phyloP scores from a whole-genome alignment of 176 grass and related monocot genomes.

The Microstegium vimineum region DNA sequence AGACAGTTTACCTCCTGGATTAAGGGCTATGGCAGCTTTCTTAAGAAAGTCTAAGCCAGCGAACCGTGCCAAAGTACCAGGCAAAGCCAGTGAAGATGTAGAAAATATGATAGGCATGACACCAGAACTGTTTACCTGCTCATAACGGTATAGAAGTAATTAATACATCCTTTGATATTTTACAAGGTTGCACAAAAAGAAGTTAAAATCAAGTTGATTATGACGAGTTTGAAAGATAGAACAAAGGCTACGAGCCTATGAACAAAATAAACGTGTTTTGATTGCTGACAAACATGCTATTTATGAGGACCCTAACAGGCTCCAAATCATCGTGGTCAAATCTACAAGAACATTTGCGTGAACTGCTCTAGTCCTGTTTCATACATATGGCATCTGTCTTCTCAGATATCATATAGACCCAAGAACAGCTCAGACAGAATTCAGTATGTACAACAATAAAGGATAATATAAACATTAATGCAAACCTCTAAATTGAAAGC shows the following conservation, averaged over 20 bases:
- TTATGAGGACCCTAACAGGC: not conserved
- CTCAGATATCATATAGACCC: not conserved
- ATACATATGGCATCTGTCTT: not conserved
- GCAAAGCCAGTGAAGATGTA: conserved; percentile 90
- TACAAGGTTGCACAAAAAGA: conserved; percentile 19
- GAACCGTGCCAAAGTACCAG: conserved; percentile 92
- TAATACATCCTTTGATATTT: conserved; percentile 11
- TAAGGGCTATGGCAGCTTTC: conserved; percentile 80
- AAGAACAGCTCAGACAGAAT: not conserved
- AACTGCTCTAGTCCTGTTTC: not conserved
- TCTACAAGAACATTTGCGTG: not conserved
- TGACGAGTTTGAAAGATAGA: conserved; percentile 1
- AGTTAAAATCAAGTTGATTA: not conserved
- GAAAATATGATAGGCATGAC: conserved; percentile 99
- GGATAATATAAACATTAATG: not conserved
- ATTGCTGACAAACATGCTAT: not conserved
- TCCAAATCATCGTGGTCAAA: not conserved
- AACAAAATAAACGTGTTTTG: not conserved
- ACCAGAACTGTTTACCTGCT: conserved; percentile 94
- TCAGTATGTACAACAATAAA: not conserved
- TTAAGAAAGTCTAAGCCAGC: conserved; percentile 85
- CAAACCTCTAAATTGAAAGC: not conserved
- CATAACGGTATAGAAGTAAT: conserved; percentile 7
- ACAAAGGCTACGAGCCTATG: conserved; percentile 2
- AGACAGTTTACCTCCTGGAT: conserved; percentile 70